Evolutionary conservation across 352 stramenopile species (phyloP), one percentile per base, ranked within the genome.

Genomic region (Detonula confervacea): DNA sequence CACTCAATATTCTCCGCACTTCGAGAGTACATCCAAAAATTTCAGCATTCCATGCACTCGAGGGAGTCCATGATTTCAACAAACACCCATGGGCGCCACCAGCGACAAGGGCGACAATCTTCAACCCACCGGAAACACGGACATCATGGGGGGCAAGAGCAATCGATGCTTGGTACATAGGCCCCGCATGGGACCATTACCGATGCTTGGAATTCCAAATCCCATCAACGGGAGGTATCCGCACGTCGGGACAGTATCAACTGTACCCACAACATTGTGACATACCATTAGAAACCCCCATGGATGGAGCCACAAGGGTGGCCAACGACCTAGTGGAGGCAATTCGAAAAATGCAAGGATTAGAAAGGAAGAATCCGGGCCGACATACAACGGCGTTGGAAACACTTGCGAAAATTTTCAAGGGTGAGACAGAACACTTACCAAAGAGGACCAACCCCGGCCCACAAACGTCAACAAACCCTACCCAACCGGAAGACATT

Each of bases 171-270:
- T 87, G 60, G 57, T 84, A 75, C 39, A 16, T 84, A 8, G 80
- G 76, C 5, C 76, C 75, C 39, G 66, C 80, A n/a, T 27, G 62
- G 3, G 52, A 87, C 8, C 64, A 79, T 12, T 87, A 85, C 46
- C 51, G 65, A 24, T 85, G 76, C 59, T 74, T 63, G 11, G 49
- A 27, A 22, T 60, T 76, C 22, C 80, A 56, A 11, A 68, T 79
- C 24, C 39, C 30, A 33, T 30, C 18, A 1, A 60, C 51, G 16
- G 25, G 51, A 60, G 1, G 51, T 16, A 5, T 20, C 51, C 33
- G 12, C 5, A 35, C 51, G 6, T 39, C 18, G 18, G 25, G 12
- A 2, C 51, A 60, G 16, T 60, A 60, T 49, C 4, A 18, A 49
- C 11, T 37, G 30, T 37, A 37, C 30, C 30, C 30, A 37, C 30